phyloP scores from a whole-genome alignment of 2,329 filamentous ascomycete species.

The Epichloe aotearoae region DNA sequence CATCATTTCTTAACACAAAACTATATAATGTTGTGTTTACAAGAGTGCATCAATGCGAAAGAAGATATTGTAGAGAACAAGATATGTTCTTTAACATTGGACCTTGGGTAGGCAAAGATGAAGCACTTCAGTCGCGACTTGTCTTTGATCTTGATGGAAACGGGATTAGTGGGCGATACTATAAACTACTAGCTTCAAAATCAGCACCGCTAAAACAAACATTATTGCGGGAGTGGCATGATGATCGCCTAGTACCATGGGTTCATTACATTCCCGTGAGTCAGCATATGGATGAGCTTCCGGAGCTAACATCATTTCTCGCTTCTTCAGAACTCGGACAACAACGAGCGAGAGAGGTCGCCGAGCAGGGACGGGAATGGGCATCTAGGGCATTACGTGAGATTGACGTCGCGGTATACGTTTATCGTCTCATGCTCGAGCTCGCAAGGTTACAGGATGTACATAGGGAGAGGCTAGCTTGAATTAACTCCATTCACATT shows the following conservation, averaged over 20 bases:
- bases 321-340: slow-evolving; percentile 32
- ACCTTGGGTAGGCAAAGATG: slow-evolving; percentile 12
- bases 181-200: slow-evolving; percentile 33
- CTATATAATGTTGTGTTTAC: neutral
- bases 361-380: slow-evolving; percentile 42
- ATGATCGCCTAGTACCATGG: slow-evolving; percentile 41
- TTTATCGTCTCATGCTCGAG: slow-evolving; percentile 49
- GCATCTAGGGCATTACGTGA: slow-evolving; percentile 37
- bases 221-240: slow-evolving; percentile 42
- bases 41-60: neutral
- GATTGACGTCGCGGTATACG: slow-evolving; percentile 45
- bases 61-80: neutral
- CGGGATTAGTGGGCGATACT: slow-evolving; percentile 39
- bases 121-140: slow-evolving; percentile 24
- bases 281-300: slow-evolving; percentile 34
- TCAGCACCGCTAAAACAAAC: slow-evolving; percentile 38
- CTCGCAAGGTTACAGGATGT: slow-evolving; percentile 28
- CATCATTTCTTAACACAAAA: neutral
- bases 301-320: slow-evolving; percentile 35
- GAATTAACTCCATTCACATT: too few relatives aligned
- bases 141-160: slow-evolving; percentile 44
- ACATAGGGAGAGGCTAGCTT: slow-evolving; percentile 5
- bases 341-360: slow-evolving; percentile 34
- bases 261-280: slow-evolving; percentile 43
- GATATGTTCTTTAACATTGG: neutral